Base-by-base conservation (phyloP, 177 flowering plant species). In the Vitis hybrid region DNA sequence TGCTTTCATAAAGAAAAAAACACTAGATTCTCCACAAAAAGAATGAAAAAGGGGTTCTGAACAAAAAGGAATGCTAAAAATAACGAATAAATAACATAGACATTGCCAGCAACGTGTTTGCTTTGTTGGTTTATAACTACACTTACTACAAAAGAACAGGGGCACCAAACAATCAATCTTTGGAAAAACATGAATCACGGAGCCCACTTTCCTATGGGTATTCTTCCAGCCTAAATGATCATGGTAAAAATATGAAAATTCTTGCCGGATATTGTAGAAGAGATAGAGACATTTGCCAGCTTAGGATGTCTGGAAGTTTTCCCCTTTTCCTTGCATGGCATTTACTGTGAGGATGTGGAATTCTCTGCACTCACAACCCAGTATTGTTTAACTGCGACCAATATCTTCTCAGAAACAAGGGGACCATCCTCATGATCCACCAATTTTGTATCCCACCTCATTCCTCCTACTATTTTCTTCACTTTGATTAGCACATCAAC, bases 401-500 rank as follows among this genome's bases (percentile, higher is more conserved):
- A 64, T 55, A 93, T 81, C 76, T 93, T 93, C 82, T 91, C 92
- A 10, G 94, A 82, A 48, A 93, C 91, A n/a, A 93, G 80, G 23
- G 96, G 97, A 21, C 98, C 98, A 70, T 93, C 98, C 67, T 93
- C 98, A 40, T 93, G 98, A 82, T 93, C 97, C 56, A 88, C 83
- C 89, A 91, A 77, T 70, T 85, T 91, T 0, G 83, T 70, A 50
- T 82, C 84, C 98, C 98, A 93, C 70, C 93, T 84, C 95, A 91
- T 91, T 13, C 97, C 97, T 60, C 72, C 80, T 0, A 73, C 85
- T 14, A 88, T 79, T 73, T 81, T 88, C 83, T 81, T 87, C 73
- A 91, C 91, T 85, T 87, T 88, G 50, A 84, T 82, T 40, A 93
- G 56, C 68, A 72, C 81, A 65, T 91, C 92, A 2, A 89, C 93